Percentiles rank a stretch among this genome's conserved stretches.
These are phyloP conservation scores for Pyrenochaeta sp. DNA, from an alignment of 2,329 filamentous ascomycete genomes.

Conservation along the genomic window DNA sequence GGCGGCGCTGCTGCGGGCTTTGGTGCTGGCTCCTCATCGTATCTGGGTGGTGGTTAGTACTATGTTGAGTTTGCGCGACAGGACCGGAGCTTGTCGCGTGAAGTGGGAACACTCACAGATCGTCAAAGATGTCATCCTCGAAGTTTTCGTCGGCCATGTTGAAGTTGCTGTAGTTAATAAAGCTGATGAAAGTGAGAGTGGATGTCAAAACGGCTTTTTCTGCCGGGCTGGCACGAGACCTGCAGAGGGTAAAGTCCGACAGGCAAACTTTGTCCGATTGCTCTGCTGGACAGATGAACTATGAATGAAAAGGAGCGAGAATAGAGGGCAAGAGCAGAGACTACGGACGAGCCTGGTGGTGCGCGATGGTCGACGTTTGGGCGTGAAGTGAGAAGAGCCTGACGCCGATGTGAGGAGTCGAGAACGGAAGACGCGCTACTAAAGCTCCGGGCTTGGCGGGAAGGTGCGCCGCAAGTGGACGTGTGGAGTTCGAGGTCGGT, in stretches of 20 bases:
- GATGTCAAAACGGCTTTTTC: neutral
- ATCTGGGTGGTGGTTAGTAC: conserved; percentile 43
- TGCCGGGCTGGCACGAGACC: conserved; percentile 1
- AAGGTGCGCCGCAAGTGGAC: conserved; percentile 13
- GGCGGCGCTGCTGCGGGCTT: conserved; percentile 39
- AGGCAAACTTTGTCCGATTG: neutral
- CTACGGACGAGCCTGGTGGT: neutral
- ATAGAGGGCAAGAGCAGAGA: neutral
- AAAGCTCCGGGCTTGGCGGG: conserved; percentile 30
- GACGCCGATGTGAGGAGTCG: conserved; percentile 32
- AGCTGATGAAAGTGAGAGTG: conserved; percentile 26
- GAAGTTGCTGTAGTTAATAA: neutral
- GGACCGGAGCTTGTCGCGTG: conserved; percentile 3
- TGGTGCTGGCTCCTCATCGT: conserved; percentile 51
- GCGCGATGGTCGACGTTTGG: neutral
- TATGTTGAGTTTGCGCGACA: neutral
- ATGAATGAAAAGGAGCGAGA: neutral
- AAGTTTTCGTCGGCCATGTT: conserved; percentile 84
- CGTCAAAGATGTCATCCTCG: conserved; percentile 94
- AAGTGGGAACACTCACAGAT: conserved; percentile 72
- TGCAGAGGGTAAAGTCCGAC: neutral
- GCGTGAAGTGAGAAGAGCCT: conserved; percentile 25
- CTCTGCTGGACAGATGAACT: neutral
- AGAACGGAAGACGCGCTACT: conserved; percentile 23
- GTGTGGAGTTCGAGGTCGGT: neutral